phyloP scores from a whole-genome alignment of 2,329 filamentous ascomycete species.

The Aureobasidium sp. region DNA sequence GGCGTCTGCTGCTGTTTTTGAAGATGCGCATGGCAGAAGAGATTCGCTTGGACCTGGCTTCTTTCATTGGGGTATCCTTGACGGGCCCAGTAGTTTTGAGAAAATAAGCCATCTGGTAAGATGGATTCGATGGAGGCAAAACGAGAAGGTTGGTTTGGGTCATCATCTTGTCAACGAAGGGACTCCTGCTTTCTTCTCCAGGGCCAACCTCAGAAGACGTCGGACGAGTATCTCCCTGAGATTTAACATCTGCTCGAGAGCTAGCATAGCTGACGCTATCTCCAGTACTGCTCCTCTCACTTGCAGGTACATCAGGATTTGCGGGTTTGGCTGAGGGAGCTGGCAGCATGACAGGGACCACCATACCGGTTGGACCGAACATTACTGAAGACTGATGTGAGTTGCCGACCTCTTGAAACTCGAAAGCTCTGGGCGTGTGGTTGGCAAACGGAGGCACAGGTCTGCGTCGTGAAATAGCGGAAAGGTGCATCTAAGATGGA shows the following conservation, averaged over 20 bases:
- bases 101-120: constrained; percentile 31
- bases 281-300: not conserved
- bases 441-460: constrained; percentile 24
- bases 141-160: constrained; percentile 23
- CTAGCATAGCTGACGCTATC: not conserved
- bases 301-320: not conserved
- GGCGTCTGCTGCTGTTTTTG: constrained; percentile 16
- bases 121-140: constrained; percentile 22
- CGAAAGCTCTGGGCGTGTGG: constrained; percentile 26
- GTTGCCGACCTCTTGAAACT: constrained; percentile 20
- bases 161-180: constrained; percentile 22
- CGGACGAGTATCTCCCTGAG: not conserved
- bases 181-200: not conserved
- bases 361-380: constrained; percentile 16
- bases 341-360: constrained; percentile 12
- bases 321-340: not conserved
- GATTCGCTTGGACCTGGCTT: constrained; percentile 16
- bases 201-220: not conserved
- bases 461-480: constrained; percentile 22
- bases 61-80: constrained; percentile 17
- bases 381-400: constrained; percentile 19
- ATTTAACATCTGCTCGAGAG: not conserved
- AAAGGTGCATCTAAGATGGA: constrained; percentile 26
- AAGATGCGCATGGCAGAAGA: constrained; percentile 26
- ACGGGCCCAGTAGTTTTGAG: constrained; percentile 30